phyloP scores from a whole-genome alignment of 2,329 filamentous ascomycete genomes.

The Huntiella omanensis region DNA sequence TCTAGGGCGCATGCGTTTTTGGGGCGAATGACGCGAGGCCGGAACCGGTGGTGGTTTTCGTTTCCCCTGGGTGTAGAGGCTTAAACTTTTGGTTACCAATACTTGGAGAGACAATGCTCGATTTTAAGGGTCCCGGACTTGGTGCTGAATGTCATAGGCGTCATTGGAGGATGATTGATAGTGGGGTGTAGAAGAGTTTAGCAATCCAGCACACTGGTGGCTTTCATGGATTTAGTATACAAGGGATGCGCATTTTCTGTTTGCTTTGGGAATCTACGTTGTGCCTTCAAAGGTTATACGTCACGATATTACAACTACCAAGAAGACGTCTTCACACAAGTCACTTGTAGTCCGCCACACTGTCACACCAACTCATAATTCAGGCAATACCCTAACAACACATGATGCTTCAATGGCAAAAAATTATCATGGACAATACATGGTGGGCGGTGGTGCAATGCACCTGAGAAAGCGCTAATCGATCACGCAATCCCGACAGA shows the following conservation, averaged over 20 bases:
- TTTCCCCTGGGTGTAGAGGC: neutral
- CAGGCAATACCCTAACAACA: too few relatives aligned
- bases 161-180: neutral
- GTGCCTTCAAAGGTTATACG: too few relatives aligned
- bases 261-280: neutral
- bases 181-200: neutral
- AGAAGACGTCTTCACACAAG: too few relatives aligned
- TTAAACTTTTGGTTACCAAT: neutral
- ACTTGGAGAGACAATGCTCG: neutral
- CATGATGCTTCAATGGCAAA: too few relatives aligned
- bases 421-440: neutral
- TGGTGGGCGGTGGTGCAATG: conserved; percentile 11
- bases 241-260: neutral
- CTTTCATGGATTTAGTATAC: too few relatives aligned
- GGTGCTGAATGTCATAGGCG: neutral
- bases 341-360: too few relatives aligned
- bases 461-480: conserved; percentile 10
- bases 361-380: too few relatives aligned
- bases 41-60: neutral
- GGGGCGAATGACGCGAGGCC: conserved; percentile 1
- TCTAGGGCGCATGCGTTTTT: neutral
- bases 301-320: too few relatives aligned
- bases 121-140: neutral
- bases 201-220: too few relatives aligned
- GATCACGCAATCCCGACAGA: conserved; percentile 12